phyloP scores from a whole-genome alignment of 768 basidiomycete genomes.

The Kwoniella heveanensis region DNA sequence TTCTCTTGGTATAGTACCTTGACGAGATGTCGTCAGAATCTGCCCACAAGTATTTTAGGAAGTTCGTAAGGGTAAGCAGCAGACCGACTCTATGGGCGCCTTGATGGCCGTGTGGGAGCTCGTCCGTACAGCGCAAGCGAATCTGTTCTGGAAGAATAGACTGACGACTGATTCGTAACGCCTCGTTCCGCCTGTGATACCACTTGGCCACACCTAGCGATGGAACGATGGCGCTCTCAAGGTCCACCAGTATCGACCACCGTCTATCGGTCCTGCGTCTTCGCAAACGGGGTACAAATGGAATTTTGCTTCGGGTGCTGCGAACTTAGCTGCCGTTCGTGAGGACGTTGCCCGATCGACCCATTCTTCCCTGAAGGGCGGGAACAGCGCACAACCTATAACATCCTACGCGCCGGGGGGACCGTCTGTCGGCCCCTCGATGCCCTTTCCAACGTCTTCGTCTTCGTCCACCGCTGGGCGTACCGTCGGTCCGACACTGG shows the following conservation, averaged over 20 bases:
- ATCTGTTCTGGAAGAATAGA: too few species aligned
- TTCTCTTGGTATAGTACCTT: slow-evolving; percentile 73
- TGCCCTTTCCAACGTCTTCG: slow-evolving; percentile 32
- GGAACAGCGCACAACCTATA: slow-evolving; percentile 7
- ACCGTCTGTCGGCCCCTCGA: slow-evolving; percentile 43
- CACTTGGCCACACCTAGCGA: slow-evolving; percentile 59
- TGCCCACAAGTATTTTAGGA: slow-evolving; percentile 77
- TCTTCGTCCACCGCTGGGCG: neutral
- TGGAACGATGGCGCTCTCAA: slow-evolving; percentile 52
- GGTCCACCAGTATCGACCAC: slow-evolving; percentile 35
- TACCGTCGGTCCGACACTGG: slow-evolving; percentile 8
- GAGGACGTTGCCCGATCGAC: slow-evolving; percentile 64
- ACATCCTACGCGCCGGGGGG: slow-evolving; percentile 18
- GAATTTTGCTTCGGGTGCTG: slow-evolving; percentile 71
- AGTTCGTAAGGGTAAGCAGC: slow-evolving; percentile 65
- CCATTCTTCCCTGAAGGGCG: slow-evolving; percentile 40
- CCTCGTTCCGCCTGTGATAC: too few species aligned
- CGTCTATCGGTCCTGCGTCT: slow-evolving; percentile 63
- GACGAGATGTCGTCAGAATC: slow-evolving; percentile 80
- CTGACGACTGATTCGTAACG: too few species aligned
- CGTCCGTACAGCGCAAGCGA: too few species aligned
- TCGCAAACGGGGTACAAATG: slow-evolving; percentile 83
- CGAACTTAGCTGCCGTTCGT: slow-evolving; percentile 66
- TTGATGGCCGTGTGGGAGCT: too few species aligned
- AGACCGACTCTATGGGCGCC: too few species aligned